Base-by-base conservation (phyloP, 2,329 filamentous ascomycete genomes). In the Colletotrichum incanum region DNA sequence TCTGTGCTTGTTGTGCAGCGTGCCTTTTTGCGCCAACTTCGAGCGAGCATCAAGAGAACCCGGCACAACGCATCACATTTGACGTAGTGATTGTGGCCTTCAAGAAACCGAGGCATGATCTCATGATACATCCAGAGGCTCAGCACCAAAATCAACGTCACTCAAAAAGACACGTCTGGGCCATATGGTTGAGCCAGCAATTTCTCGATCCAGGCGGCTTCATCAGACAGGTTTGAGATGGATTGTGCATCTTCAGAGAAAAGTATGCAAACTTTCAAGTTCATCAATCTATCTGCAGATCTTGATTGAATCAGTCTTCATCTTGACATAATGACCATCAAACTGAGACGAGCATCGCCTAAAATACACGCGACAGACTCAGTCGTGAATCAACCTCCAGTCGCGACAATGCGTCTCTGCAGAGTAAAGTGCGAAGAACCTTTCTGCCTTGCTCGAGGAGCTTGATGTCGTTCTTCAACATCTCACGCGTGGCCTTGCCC, bases 401-500 rank as follows among this genome's bases (percentile, higher is more conserved):
- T n/a, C n/a, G 20, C 16, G 8, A 2, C 31, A 28, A 4, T 2
- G 8, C 6, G 11, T n/a, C 23, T 1, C 3, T 31, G 39, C 23
- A 20, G 28, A 18, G 6, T 50, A 5, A 62, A 39, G 59, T 62
- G 59, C 45, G 59, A 23, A 71, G 39, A n/a, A 71, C 52, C 67
- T 76, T 75, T 8, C 79, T 74, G 0, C 81, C 84, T 12, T 79
- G 77, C 67, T 84, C 80, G 20, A 90, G 77, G 8, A 83, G 85
- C 45, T 80, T 74, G 2, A 89, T 83, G 67, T 90, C 84, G 2
- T 79, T 82, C 1, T 74, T 77, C 23, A 92, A 74, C 47, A 81
- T 81, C 45, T 79, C 77, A 2, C 90, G 83, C 31, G 80, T 80
- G 9, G 81, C 79, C 62, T 82, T 83, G 1, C 83, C 79, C 0